Evolutionary conservation across 306 rosid genomes (phyloP).

Genomic region (Arachis hypogaea): DNA sequence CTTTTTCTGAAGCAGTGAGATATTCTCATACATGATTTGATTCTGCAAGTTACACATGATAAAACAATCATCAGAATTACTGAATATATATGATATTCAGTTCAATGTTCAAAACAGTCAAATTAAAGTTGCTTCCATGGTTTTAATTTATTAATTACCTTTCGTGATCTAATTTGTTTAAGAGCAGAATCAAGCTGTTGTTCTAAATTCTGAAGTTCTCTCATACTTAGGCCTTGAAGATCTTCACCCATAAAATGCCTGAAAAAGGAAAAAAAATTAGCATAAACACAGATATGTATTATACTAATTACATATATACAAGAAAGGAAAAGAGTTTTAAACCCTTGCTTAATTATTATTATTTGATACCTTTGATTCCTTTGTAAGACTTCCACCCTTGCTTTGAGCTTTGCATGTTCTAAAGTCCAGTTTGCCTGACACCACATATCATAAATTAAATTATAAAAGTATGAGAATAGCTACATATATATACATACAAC

Average conservation of each 20-base stretch:
- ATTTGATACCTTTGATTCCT: background rate
- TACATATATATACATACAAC: no score
- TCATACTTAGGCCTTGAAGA: constrained; percentile 56
- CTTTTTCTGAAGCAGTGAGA: constrained; percentile 78
- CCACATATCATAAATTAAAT: background rate
- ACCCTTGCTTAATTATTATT: no score
- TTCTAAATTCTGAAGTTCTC: constrained; percentile 82
- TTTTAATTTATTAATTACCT: constrained; percentile 45
- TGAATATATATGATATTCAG: no score
- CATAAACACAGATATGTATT: no score
- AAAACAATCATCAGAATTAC: background rate
- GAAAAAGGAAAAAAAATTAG: constrained; percentile 2
- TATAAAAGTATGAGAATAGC: no score
- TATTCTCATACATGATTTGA: constrained; percentile 74
- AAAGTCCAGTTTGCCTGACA: background rate
- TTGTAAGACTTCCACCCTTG: background rate
- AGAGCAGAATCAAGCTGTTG: constrained; percentile 84
- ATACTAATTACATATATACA: no score
- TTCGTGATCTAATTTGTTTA: constrained; percentile 68
- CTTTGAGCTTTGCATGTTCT: background rate
- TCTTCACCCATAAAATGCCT: constrained; percentile 86
- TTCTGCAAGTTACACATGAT: constrained; percentile 50
- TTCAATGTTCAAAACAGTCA: no score
- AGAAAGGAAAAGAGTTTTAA: no score
- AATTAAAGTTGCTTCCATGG: no score